phyloP scores from a whole-genome alignment of 129 eudicot genomes.

The Saposhnikovia divaricata region DNA sequence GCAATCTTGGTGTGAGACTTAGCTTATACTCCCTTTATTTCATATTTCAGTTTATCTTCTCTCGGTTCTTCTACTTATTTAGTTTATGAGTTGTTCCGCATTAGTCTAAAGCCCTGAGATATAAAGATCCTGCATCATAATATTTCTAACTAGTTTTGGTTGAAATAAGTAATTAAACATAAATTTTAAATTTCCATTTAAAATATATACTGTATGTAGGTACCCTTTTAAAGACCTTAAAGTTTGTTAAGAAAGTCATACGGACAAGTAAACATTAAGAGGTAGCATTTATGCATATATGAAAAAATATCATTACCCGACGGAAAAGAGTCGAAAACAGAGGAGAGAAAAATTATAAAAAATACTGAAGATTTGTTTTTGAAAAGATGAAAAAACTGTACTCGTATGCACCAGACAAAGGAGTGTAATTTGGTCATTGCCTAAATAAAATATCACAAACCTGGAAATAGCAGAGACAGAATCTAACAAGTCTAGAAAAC shows the following conservation, averaged over 20 bases:
- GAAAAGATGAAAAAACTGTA: background rate
- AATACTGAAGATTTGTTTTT: background rate
- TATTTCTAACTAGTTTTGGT: background rate
- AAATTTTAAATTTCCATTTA: no score
- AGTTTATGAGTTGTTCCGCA: no score
- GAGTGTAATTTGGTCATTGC: background rate
- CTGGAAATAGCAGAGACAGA: background rate
- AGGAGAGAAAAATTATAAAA: background rate
- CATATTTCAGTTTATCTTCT: no score
- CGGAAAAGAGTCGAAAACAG: background rate
- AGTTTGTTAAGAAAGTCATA: background rate
- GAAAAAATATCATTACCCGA: background rate
- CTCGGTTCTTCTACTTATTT: no score
- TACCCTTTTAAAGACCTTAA: background rate
- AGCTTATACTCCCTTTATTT: no score
- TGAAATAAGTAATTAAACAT: background rate
- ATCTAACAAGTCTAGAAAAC: background rate
- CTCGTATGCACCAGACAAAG: background rate
- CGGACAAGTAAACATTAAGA: background rate
- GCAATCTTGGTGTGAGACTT: no score
- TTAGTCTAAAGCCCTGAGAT: no score
- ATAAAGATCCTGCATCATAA: no score
- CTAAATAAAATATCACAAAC: background rate
- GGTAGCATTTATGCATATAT: background rate
- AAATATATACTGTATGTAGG: no score